These are phyloP conservation scores for Halenospora varia DNA, from an alignment of 495 filamentous ascomycete genomes.

Conservation along the genomic window DNA sequence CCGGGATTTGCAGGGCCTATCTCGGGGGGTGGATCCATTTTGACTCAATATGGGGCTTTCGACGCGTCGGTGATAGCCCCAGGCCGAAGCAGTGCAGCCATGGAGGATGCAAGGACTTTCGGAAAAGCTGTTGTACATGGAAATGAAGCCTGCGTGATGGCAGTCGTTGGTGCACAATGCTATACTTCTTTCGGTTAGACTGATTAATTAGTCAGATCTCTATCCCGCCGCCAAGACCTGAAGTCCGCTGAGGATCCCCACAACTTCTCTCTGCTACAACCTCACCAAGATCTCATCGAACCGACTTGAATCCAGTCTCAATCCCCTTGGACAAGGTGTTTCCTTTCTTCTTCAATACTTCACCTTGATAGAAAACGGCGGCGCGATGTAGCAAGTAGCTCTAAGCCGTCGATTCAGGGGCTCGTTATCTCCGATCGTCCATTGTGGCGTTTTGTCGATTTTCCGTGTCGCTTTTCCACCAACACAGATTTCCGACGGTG, in stretches of 20 bases:
- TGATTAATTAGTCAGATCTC: slow-evolving; percentile 3
- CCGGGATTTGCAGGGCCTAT: slow-evolving; percentile 2
- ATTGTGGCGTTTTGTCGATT: slow-evolving; percentile 17
- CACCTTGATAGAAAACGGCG: background rate
- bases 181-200: slow-evolving; percentile 11
- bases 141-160: background rate
- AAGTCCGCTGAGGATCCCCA: background rate
- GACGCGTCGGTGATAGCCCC: slow-evolving; percentile 1
- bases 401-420: background rate
- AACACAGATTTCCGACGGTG: slow-evolving; percentile 5
- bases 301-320: slow-evolving; percentile 4
- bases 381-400: background rate
- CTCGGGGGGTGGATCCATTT: slow-evolving; percentile 6
- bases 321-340: background rate
- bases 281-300: slow-evolving; percentile 4
- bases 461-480: slow-evolving; percentile 10
- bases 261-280: background rate
- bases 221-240: slow-evolving; percentile 1
- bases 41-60: slow-evolving; percentile 2
- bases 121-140: slow-evolving; percentile 4
- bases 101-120: slow-evolving; percentile 4
- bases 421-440: slow-evolving; percentile 12
- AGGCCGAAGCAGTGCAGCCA: slow-evolving; percentile 1
- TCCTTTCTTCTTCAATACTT: slow-evolving; percentile 3
- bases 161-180: background rate